Conservation (phyloP, 176 grass and related monocot genomes). For the Aegilops speltoides region DNA sequence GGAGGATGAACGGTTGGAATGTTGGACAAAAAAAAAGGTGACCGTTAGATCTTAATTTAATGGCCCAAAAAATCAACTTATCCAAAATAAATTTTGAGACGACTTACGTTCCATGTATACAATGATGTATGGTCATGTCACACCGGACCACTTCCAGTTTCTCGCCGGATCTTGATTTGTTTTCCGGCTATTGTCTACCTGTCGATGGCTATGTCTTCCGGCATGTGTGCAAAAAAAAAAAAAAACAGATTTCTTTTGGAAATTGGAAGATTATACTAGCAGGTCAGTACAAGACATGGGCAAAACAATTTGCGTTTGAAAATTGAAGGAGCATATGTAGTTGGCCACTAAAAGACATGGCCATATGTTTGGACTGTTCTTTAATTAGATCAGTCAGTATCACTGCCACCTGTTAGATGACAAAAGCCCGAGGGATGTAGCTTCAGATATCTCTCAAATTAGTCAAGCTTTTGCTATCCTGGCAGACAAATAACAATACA, state of each 20-base stretch:
- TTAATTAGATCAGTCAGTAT: not conserved
- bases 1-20: too few relatives aligned
- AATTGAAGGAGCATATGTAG: not conserved
- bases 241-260: not conserved
- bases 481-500: not conserved
- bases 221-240: not conserved
- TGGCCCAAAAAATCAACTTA: too few relatives aligned
- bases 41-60: too few relatives aligned
- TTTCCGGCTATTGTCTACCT: too few relatives aligned
- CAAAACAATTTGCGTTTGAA: not conserved
- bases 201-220: not conserved
- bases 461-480: not conserved
- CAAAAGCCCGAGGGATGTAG: not conserved
- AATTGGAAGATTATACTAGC: not conserved
- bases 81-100: too few relatives aligned
- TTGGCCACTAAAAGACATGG: not conserved
- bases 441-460: slow-evolving; percentile 4
- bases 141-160: too few relatives aligned
- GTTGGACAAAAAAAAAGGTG: too few relatives aligned
- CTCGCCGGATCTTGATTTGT: too few relatives aligned
- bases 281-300: not conserved
- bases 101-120: too few relatives aligned
- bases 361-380: not conserved
- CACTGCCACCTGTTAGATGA: not conserved
- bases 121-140: too few relatives aligned